Conservation (phyloP, 2,329 filamentous ascomycete genomes). For the Ceratocystis alfenasii region DNA sequence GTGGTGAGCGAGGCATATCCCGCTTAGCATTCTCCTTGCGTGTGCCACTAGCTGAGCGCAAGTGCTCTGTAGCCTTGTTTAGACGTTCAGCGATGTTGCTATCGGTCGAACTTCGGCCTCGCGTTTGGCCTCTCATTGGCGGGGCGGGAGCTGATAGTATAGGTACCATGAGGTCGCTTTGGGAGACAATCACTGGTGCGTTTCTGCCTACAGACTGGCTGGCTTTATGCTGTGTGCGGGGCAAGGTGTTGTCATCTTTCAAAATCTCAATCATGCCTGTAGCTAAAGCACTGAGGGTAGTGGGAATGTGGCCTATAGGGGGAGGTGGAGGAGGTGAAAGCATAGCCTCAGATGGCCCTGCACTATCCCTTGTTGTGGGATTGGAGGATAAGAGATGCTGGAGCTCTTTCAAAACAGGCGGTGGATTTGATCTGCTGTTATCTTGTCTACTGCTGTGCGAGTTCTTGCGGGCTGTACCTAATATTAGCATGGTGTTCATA, state of each 20-base stretch:
- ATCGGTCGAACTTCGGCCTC: constrained; percentile 45
- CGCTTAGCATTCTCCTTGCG: constrained; percentile 30
- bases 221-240: not conserved
- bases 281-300: constrained; percentile 35
- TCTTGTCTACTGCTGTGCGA: constrained; percentile 11
- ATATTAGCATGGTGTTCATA: not conserved
- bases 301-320: constrained; percentile 31
- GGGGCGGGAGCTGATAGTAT: constrained; percentile 37
- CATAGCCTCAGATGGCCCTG: constrained; percentile 27
- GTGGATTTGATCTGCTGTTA: constrained; percentile 28
- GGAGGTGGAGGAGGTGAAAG: constrained; percentile 52
- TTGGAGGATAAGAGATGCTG: constrained; percentile 37
- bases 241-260: constrained; percentile 44
- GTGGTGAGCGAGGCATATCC: constrained; percentile 29
- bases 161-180: constrained; percentile 35
- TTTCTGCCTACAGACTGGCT: constrained; percentile 2
- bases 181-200: constrained; percentile 28
- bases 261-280: constrained; percentile 50
- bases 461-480: constrained; percentile 16
- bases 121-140: constrained; percentile 38
- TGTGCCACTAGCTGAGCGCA: constrained; percentile 48
- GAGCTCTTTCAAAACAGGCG: constrained; percentile 49
- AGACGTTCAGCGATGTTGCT: constrained; percentile 40
- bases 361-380: not conserved
- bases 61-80: constrained; percentile 46